Base-by-base conservation (phyloP, 768 basidiomycete species). In the Tylopilus felleus region DNA sequence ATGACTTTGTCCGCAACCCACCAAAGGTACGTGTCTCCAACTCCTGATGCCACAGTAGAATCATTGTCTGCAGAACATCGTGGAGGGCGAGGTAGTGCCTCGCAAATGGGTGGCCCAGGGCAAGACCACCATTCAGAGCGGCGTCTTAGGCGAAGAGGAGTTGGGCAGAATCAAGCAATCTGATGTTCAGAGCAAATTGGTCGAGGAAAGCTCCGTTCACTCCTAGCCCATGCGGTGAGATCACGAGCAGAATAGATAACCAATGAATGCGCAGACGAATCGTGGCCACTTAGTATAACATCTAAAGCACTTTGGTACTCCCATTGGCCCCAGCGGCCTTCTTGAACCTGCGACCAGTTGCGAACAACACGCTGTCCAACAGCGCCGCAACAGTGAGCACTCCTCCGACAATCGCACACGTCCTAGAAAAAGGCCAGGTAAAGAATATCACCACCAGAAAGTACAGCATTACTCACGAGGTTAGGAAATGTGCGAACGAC, bases 371-470 rank as follows among this genome's bases (percentile, higher is more conserved):
- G 56, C 89, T 83, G 70, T 98, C 97, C 48, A 98, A 60, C 14
- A 99, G 74, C 1, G 90, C 88, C 17, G 94, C 95, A 19, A 99
- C 87, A 5, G 97, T 99, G 56, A 99, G 74, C 4, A 98, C 95
- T 61, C 97, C 97, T 60, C 97, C 97, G 27, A 99, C 87, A 64
- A 99, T 98, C 2, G 97, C 97, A 67, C 94, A 97, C 23, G 94
- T 95, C 58, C 94, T 97, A 63, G 33, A 35, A 29, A 53, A 22
- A 17, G 33, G 35, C 31, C 23, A 21, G 55, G 23, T 50, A 23
- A 49, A 13, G 48, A 13, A 55, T 28, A 35, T 16, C 8, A 19
- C 16, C 21, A 17, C 33, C 28, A 29, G 39, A 39, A 12, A 53
- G 28, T 38, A 31, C 6, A 46, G 9, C n/a, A 51, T 21, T 16